These are phyloP conservation scores for Arctium minus DNA, from an alignment of 129 eudicot species.

Conservation along the genomic window DNA sequence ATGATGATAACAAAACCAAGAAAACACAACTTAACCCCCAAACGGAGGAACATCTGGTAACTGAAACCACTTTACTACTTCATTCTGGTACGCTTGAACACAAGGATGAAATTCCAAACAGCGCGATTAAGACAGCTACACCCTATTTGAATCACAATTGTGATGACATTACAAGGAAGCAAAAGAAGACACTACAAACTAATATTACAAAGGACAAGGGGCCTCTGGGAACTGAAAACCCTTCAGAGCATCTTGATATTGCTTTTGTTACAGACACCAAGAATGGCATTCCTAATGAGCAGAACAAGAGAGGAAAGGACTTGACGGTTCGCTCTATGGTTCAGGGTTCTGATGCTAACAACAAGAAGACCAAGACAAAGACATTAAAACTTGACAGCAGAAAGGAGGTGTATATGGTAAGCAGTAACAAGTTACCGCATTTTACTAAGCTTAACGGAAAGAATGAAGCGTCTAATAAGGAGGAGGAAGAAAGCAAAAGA, in stretches of 20 bases:
- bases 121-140: not conserved
- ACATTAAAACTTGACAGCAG: not conserved
- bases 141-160: not conserved
- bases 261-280: not conserved
- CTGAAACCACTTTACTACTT: not conserved
- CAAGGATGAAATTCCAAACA: not conserved
- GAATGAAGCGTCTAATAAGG: not conserved
- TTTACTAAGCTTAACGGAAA: not conserved
- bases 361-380: not conserved
- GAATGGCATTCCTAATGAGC: not conserved
- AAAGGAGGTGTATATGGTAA: not conserved
- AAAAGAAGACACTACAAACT: not conserved
- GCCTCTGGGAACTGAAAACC: not conserved
- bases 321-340: not conserved
- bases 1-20: not conserved
- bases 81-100: not conserved
- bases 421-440: not conserved
- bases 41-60: not conserved
- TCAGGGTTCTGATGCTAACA: not conserved
- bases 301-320: not conserved
- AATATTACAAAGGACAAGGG: not conserved
- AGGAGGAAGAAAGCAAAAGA: not conserved
- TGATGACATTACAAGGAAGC: not conserved
- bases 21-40: not conserved
- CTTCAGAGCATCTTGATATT: not conserved